Base-by-base conservation (phyloP, 139 green algal genomes). In the Chlorella ohadii region DNA sequence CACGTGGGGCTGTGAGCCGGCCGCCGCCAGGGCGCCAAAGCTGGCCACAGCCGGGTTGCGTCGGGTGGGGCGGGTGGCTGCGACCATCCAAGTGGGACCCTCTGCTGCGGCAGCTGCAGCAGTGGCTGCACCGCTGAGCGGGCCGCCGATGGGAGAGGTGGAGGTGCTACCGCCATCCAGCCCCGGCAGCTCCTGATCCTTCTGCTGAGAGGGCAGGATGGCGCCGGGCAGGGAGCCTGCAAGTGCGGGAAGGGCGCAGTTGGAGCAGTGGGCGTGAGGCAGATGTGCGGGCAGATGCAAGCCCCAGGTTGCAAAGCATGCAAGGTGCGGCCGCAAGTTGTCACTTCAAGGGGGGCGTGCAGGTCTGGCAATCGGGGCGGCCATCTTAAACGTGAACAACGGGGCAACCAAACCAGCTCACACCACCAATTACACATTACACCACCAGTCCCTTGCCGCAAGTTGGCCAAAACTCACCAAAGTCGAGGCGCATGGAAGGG, bases 141-240 rank as follows among this genome's bases (percentile, higher is more conserved):
- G 31, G 34, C 33, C 67, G 27, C 39, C 70, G 25, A n/a, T 33
- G 5, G 70, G 70, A 11, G 70, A 77, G 70, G 70, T 56, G 39
- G 12, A 59, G 70, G 70, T 31, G 39, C 70, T 77, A 39, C 70
- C 70, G 22, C 13, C 39, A 15, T 73, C 67, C 19, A 73, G 34
- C 19, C 31, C 22, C 0, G 27, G 15, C 15, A 59, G 51, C 11
- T 59, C 51, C 51, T 59, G 51, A 19, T 59, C 51, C 12, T 22
- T 59, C 51, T 23, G 65, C 70, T 77, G 70, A 12, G 41, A 77
- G 39, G 41, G 39, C 70, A 59, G 41, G 70, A 77, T 77, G 39
- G 70, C 39, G 27, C 70, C 70, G 22, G 70, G 70, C 39, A 59
- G 39, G 13, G 67, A 36, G 34, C 67, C 67, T 51, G 34, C 68